These are phyloP conservation scores for Pichia sp. DNA, from an alignment of 1,139 yeast genomes.

Conservation along the genomic window DNA sequence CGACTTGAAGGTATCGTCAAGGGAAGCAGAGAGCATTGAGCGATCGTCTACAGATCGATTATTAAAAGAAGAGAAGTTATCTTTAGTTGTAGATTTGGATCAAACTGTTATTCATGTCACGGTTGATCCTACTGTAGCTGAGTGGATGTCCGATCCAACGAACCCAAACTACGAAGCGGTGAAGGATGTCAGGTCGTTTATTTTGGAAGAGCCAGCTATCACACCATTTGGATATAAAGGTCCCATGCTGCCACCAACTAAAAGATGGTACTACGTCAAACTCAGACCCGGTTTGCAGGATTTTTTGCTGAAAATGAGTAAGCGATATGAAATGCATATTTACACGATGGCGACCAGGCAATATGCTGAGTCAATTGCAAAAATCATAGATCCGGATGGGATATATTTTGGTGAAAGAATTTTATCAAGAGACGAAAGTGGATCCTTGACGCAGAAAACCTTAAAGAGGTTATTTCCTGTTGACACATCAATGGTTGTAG, in stretches of 20 bases:
- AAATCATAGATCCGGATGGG: constrained; percentile 87
- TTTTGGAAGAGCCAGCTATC: constrained; percentile 70
- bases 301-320: constrained; percentile 60
- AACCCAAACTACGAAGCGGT: constrained; percentile 85
- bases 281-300: constrained; percentile 80
- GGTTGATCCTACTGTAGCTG: constrained; percentile 95
- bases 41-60: constrained; percentile 59
- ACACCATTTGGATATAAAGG: constrained; percentile 55
- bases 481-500: constrained; percentile 93
- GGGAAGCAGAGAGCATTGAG: constrained; percentile 85
- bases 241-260: constrained; percentile 51
- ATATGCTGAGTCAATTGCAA: constrained; percentile 86
- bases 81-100: constrained; percentile 91
- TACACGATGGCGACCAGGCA: constrained; percentile 99
- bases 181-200: constrained; percentile 73
- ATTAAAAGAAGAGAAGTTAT: constrained; percentile 60
- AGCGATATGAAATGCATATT: constrained; percentile 82
- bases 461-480: constrained; percentile 88
- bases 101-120: constrained; percentile 98
- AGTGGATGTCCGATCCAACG: constrained; percentile 84
- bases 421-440: constrained; percentile 90
- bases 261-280: constrained; percentile 89
- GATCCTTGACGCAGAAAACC: constrained; percentile 84
- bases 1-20: constrained; percentile 77
- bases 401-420: constrained; percentile 86